Conservation (phyloP, 2,329 filamentous ascomycete genomes). For the Fusarium hainanense region DNA sequence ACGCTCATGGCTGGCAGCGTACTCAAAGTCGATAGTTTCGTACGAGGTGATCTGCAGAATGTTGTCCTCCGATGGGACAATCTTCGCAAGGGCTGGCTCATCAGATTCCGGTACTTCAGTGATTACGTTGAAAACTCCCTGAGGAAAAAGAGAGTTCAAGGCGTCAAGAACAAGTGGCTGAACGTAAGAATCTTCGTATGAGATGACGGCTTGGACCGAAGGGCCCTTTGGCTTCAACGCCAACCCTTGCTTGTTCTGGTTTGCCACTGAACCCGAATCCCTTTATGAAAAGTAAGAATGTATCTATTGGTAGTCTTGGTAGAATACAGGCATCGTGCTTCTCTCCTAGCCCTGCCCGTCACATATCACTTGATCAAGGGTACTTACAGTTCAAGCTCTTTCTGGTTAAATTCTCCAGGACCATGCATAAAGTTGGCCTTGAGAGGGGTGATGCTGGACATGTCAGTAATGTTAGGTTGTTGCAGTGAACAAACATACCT, state of each 20-base stretch:
- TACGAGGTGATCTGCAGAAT: conserved; percentile 87
- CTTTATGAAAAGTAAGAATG: conserved; percentile 51
- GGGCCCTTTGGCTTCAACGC: conserved; percentile 36
- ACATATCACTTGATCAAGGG: conserved; percentile 28
- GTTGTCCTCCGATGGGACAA: conserved; percentile 54
- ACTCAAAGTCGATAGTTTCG: conserved; percentile 87
- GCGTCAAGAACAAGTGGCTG: conserved; percentile 84
- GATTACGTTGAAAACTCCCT: conserved; percentile 65
- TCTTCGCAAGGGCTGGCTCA: conserved; percentile 50
- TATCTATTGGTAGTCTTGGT: conserved; percentile 49
- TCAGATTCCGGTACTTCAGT: conserved; percentile 52
- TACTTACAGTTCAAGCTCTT: conserved; percentile 87
- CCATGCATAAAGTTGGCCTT: conserved; percentile 93
- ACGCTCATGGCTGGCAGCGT: conserved; percentile 69
- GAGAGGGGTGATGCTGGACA: conserved; percentile 81
- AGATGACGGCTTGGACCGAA: conserved; percentile 72
- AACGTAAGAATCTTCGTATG: conserved; percentile 90
- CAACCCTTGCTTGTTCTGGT: conserved; percentile 28
- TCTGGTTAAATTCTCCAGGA: conserved; percentile 68
- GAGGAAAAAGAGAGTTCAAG: conserved; percentile 71
- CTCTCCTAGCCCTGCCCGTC: conserved; percentile 31
- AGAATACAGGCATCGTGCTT: conserved; percentile 46
- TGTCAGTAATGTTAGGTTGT: conserved; percentile 11
- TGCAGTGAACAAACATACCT: conserved; percentile 66
- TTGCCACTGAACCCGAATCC: conserved; percentile 42